Evolutionary conservation across 345 rosid genomes (phyloP).

Genomic region (Brassica incana): DNA sequence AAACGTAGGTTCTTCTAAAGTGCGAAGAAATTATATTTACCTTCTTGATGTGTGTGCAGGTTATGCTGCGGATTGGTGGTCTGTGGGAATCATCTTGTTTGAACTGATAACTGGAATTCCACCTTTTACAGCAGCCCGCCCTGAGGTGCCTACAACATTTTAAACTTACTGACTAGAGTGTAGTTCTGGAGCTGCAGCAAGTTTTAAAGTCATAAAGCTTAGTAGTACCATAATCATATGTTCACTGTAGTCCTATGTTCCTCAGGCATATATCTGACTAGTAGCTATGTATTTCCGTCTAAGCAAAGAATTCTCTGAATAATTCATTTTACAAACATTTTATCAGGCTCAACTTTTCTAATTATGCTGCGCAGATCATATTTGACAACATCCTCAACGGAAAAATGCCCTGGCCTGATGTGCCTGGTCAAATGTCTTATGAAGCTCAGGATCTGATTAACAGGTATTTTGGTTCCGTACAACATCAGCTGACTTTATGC

Average conservation of each 20-base stretch:
- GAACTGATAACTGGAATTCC: slow-evolving; percentile 81
- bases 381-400: slow-evolving; percentile 79
- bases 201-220: slow-evolving; percentile 2
- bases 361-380: slow-evolving; percentile 53
- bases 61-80: slow-evolving; percentile 88
- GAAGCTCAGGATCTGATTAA: slow-evolving; percentile 81
- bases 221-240: slow-evolving; percentile 14
- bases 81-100: slow-evolving; percentile 80
- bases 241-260: not conserved
- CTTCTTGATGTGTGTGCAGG: slow-evolving; percentile 52
- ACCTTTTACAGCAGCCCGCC: slow-evolving; percentile 68
- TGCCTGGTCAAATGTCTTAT: slow-evolving; percentile 66
- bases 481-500: slow-evolving; percentile 1
- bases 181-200: slow-evolving; percentile 18
- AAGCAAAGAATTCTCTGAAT: slow-evolving; percentile 10
- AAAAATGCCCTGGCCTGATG: slow-evolving; percentile 76
- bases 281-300: not conserved
- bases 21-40: slow-evolving; percentile 29
- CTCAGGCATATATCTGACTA: slow-evolving; percentile 6
- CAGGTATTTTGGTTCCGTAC: slow-evolving; percentile 48
- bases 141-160: slow-evolving; percentile 55
- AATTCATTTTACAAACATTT: not conserved
- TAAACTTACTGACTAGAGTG: not conserved
- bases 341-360: slow-evolving; percentile 9
- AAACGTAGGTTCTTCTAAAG: not conserved